Evolutionary conservation across 176 grass and related monocot species (phyloP).

Genomic region (Olyra latifolia): DNA sequence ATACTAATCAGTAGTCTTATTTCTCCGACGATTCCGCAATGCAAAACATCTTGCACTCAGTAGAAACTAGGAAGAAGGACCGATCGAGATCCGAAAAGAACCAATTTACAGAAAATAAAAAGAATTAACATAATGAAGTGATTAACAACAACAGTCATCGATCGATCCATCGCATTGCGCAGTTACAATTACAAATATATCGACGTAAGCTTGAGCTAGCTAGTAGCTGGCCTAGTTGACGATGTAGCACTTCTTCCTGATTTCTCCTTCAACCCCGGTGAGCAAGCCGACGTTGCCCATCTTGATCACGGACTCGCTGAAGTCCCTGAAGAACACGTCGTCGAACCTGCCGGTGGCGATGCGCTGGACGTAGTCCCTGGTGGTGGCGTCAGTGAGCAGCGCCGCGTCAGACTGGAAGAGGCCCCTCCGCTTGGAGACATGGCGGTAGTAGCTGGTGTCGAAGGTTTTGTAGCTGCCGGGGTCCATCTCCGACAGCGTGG

Average conservation of each 20-base stretch:
- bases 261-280: constrained; percentile 55
- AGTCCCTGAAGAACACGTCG: constrained; percentile 57
- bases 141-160: background rate
- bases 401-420: constrained; percentile 75
- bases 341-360: constrained; percentile 43
- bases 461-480: constrained; percentile 74
- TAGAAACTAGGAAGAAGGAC: too few species aligned
- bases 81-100: too few species aligned
- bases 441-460: constrained; percentile 67
- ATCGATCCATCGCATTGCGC: too few species aligned
- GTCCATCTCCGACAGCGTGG: constrained; percentile 73
- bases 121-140: background rate
- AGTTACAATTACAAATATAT: background rate
- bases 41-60: too few species aligned
- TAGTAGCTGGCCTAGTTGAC: constrained; percentile 10
- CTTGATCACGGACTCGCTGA: constrained; percentile 60
- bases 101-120: background rate
- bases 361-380: constrained; percentile 56
- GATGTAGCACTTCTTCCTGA: constrained; percentile 67
- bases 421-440: constrained; percentile 41
- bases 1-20: too few species aligned
- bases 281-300: constrained; percentile 63
- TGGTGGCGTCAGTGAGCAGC: constrained; percentile 45
- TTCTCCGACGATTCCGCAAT: too few species aligned
- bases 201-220: background rate